Evolutionary conservation across 2,329 filamentous ascomycete genomes (phyloP).

Genomic region (Lachnellula hyalina): DNA sequence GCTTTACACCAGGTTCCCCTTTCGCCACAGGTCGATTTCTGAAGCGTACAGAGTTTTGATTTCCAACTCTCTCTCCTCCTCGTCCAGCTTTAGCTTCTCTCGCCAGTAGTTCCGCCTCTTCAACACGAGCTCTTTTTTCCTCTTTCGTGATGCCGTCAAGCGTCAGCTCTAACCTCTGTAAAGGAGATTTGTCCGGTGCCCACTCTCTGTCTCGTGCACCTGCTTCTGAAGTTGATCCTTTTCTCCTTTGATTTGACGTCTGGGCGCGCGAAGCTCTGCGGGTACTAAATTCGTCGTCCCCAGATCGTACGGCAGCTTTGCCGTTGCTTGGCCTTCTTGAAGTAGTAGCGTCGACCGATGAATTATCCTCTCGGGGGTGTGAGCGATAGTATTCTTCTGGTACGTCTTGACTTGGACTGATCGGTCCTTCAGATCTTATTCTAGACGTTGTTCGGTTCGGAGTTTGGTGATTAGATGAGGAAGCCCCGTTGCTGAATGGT

Average conservation of each 20-base stretch:
- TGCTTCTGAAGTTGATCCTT: slow-evolving; percentile 33
- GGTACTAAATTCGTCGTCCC: slow-evolving; percentile 11
- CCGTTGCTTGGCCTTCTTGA: slow-evolving; percentile 18
- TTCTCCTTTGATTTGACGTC: slow-evolving; percentile 24
- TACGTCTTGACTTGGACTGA: slow-evolving; percentile 15
- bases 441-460: slow-evolving; percentile 26
- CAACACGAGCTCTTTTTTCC: slow-evolving; percentile 79
- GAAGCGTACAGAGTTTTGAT: slow-evolving; percentile 29
- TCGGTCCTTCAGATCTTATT: slow-evolving; percentile 27
- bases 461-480: slow-evolving; percentile 30
- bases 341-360: neutral
- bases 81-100: slow-evolving; percentile 45
- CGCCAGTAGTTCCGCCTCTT: slow-evolving; percentile 72
- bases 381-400: slow-evolving; percentile 22
- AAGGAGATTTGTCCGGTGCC: slow-evolving; percentile 78
- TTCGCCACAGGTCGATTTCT: slow-evolving; percentile 28
- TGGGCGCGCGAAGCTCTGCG: slow-evolving; percentile 17
- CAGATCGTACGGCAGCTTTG: slow-evolving; percentile 13
- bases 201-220: slow-evolving; percentile 48
- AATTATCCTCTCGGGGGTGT: slow-evolving; percentile 10
- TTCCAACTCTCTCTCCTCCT: slow-evolving; percentile 18
- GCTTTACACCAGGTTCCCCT: slow-evolving; percentile 14
- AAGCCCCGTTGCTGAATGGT: slow-evolving; percentile 38
- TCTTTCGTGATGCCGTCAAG: slow-evolving; percentile 92
- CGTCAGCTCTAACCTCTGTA: slow-evolving; percentile 89